Base-by-base conservation (phyloP, 768 basidiomycete species). In the Podaxis pistillaris region DNA sequence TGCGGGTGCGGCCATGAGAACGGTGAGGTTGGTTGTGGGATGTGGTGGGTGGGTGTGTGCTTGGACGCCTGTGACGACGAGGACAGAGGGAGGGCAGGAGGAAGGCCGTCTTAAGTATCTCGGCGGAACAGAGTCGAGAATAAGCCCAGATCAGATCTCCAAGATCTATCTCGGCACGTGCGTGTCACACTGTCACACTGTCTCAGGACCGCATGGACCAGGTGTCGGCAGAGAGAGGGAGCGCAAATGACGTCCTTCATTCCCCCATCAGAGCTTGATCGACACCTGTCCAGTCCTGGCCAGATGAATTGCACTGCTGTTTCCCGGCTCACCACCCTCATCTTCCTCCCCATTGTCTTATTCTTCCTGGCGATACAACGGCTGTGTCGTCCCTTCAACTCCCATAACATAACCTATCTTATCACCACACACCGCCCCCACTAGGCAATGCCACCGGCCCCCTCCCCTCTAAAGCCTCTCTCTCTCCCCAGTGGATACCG, bases 1-100 rank as follows among this genome's bases (percentile, higher is more conserved):
- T 17, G 72, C 66, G 33, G 72, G 64, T 11, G 72, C 64, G 47
- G 70, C 63, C 64, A 67, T 67, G 40, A 46, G 50, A 11, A 24
- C 24, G n/a, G 28, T 50, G 38, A 24, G 49, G 51, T 38, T 53
- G 53, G 26, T 2, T 40, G 52, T 17, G 24, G 12, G 8, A 7
- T 19, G 33, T 22, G 6, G 36, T 26, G 49, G 37, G 28, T 8
- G 22, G 24, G 24, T n/a, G 22, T 2, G 17, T 50, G 17, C 37
- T 36, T 26, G n/a, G 41, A 44, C 40, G 41, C 30, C 41, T 19
- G 24, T 2, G 50, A 37, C 28, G 59, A 53, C 49, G 59, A 30
- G 33, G 26, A 40, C 28, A 52, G 36, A 26, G n/a, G 51, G 40
- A 33, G 26, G 19, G 38, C n/a, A 56, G 37, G 22, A 55, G 19